Base-by-base conservation (phyloP, 1,284 basidiomycete genomes). In the Boletellus deceptivus region DNA sequence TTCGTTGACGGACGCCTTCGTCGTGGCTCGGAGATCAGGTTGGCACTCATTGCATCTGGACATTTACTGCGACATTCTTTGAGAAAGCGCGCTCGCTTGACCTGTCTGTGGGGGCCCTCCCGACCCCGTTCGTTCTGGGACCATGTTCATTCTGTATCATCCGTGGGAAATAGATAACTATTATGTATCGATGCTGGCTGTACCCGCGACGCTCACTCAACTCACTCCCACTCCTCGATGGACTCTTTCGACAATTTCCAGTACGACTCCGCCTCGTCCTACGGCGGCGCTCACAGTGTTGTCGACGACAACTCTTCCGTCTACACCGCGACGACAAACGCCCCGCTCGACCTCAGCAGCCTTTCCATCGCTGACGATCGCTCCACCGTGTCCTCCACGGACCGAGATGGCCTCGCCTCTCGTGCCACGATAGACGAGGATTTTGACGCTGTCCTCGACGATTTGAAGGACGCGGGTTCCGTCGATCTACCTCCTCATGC, bases 221-320 rank as follows among this genome's bases (percentile, higher is more conserved):
- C 27, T 29, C 27, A 44, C 63, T 39, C 31, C 63, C 37, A 50
- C 63, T 31, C 36, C 55, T 57, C 53, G 55, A 91, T 92, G 89
- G 89, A 92, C 66, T 80, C 84, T 10, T 93, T 93, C 65, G 88
- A 91, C 64, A 91, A 91, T 64, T 93, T 92, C 64, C 91, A 93
- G 67, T 86, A 84, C 64, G 86, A 89, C 59, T 82, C 83, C 22
- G 81, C 84, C 35, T 89, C 86, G 10, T 84, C 88, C 0, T 89
- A 90, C 62, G 86, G 87, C 60, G 83, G 83, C 58, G 80, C 76
- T 16, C 78, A 85, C 53, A 80, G 86, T 54, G 74, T 89, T 42
- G 82, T 91, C 45, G 90, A 92, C 68, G 91, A 94, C 64, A 91
- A 79, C 40, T 89, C 88, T 0, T 94, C 92, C 2, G 79, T 93